These are phyloP conservation scores for Lentinula aciculospora DNA, from an alignment of 768 basidiomycete species.

Conservation along the genomic window DNA sequence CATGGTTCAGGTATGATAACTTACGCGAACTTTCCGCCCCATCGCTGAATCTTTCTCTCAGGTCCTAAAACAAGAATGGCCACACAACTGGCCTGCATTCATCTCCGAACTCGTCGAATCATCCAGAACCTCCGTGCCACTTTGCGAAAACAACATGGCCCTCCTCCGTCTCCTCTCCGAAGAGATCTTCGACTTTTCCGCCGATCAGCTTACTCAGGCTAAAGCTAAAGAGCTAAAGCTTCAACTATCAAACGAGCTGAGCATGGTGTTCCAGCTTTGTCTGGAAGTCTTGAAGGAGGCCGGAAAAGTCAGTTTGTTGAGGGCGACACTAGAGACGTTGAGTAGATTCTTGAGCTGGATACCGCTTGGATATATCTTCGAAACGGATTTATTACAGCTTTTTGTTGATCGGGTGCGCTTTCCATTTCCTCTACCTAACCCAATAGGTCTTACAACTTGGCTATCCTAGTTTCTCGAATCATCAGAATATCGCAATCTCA, in stretches of 20 bases:
- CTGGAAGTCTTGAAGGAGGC: slow-evolving; percentile 75
- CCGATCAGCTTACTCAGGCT: slow-evolving; percentile 73
- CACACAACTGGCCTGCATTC: slow-evolving; percentile 77
- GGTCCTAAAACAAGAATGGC: slow-evolving; percentile 84
- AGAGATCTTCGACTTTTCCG: slow-evolving; percentile 76
- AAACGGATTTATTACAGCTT: background rate
- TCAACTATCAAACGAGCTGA: slow-evolving; percentile 70
- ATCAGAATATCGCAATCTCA: slow-evolving; percentile 72
- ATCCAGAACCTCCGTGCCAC: slow-evolving; percentile 67
- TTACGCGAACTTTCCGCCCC: background rate
- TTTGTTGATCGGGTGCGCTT: background rate
- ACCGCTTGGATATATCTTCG: slow-evolving; percentile 24
- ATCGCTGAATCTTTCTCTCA: slow-evolving; percentile 16
- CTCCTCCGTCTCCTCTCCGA: slow-evolving; percentile 72
- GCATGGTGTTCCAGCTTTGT: slow-evolving; percentile 76
- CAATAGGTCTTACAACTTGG: background rate
- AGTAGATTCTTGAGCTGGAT: slow-evolving; percentile 79
- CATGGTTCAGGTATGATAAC: slow-evolving; percentile 53
- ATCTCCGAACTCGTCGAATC: slow-evolving; percentile 76
- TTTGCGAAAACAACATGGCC: slow-evolving; percentile 85
- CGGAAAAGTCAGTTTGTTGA: slow-evolving; percentile 59
- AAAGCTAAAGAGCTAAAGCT: slow-evolving; percentile 76
- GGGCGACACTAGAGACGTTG: slow-evolving; percentile 67
- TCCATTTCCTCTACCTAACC: background rate
- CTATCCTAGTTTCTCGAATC: slow-evolving; percentile 41